A percentile compares a stretch with the other conserved stretches of the same genome.
Conservation (phyloP, 805 yeast genomes). For the Scheffersomyces amazonensis region DNA sequence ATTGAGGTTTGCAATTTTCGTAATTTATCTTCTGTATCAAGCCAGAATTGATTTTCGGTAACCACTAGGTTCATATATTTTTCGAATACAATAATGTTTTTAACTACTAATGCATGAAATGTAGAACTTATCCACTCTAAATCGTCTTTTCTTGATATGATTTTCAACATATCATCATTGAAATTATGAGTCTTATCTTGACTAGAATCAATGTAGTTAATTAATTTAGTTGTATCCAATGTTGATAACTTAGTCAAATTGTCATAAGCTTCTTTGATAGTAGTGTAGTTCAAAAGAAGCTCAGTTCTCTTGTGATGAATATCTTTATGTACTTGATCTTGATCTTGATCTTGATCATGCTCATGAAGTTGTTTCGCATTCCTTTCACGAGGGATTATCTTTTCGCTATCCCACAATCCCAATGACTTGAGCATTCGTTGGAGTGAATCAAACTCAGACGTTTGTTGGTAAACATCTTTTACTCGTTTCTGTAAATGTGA, state of each 20-base stretch:
- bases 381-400: background rate
- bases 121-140: conserved; percentile 13
- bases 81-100: conserved; percentile 28
- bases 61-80: conserved; percentile 18
- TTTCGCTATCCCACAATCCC: conserved; percentile 13
- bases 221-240: conserved; percentile 17
- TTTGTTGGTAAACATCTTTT: conserved; percentile 9
- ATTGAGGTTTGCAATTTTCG: conserved; percentile 5
- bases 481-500: conserved; percentile 10
- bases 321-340: too few species aligned
- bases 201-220: conserved; percentile 14
- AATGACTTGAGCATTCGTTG: conserved; percentile 15
- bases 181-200: conserved; percentile 17
- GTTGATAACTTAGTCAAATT: conserved; percentile 18
- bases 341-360: too few species aligned
- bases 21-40: conserved; percentile 15
- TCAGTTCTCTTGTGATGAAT: conserved; percentile 21
- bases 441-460: conserved; percentile 17
- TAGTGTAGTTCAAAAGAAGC: conserved; percentile 18
- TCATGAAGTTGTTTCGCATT: background rate
- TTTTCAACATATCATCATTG: conserved; percentile 5
- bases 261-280: conserved; percentile 16
- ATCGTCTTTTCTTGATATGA: conserved; percentile 6
- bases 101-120: conserved; percentile 21
- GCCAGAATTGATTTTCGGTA: conserved; percentile 26